Conservation (phyloP, 257 asterid species). For the Solanum chaucha region DNA sequence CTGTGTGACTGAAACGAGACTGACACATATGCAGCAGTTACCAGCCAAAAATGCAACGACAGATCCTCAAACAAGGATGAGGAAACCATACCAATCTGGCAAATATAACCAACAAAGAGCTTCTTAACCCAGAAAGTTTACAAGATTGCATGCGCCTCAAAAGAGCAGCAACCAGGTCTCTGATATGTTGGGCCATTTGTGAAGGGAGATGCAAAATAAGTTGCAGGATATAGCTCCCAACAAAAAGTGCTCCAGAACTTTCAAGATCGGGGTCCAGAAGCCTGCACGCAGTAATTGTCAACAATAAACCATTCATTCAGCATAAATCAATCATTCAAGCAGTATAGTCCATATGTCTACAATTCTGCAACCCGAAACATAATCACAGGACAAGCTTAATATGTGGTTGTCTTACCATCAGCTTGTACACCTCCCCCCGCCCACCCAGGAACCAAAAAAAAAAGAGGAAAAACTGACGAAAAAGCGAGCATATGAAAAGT, state of each 20-base stretch:
- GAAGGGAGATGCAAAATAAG: constrained; percentile 86
- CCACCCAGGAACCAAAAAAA: not conserved
- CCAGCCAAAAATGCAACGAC: not conserved
- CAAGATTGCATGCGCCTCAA: constrained; percentile 81
- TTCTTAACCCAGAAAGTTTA: constrained; percentile 56
- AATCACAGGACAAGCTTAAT: not conserved
- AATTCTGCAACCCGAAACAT: not conserved
- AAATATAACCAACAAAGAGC: constrained; percentile 72
- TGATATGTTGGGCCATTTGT: constrained; percentile 79
- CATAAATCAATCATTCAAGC: not conserved
- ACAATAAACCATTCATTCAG: not conserved
- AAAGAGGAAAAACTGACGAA: not conserved
- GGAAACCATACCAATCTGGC: constrained; percentile 64
- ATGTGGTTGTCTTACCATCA: not conserved
- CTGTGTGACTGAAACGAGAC: not conserved
- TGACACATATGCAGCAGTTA: not conserved
- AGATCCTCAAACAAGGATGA: not conserved
- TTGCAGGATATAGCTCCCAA: constrained; percentile 82
- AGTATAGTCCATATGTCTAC: not conserved
- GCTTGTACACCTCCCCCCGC: not conserved
- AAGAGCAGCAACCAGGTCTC: constrained; percentile 79
- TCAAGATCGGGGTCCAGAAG: constrained; percentile 84
- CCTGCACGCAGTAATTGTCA: constrained; percentile 35
- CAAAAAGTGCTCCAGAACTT: constrained; percentile 92
- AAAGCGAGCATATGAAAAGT: not conserved